Percentiles rank a stretch among this genome's conserved stretches.
phyloP scores from a whole-genome alignment of 2,329 filamentous ascomycete genomes.

The Chrysoporthe cubensis region DNA sequence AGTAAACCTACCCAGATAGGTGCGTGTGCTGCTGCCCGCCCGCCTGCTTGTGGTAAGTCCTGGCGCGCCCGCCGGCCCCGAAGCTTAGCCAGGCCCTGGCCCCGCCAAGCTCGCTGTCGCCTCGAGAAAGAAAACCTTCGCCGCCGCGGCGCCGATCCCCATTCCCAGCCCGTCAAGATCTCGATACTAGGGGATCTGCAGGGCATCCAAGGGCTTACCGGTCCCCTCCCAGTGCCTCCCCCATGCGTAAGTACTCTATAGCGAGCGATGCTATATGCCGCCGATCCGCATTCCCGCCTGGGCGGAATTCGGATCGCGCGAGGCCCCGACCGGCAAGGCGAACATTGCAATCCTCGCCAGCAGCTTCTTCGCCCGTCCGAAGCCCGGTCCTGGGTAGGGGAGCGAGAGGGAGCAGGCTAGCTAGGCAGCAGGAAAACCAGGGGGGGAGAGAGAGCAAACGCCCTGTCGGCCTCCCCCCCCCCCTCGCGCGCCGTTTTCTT shows the following conservation, averaged over 20 bases:
- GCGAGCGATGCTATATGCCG: background rate
- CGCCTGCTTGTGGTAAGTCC: too few species aligned
- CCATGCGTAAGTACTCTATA: too few species aligned
- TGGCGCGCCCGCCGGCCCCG: too few species aligned
- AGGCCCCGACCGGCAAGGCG: background rate
- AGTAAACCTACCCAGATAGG: too few species aligned
- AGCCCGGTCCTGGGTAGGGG: background rate
- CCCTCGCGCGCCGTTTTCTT: conserved; percentile 22
- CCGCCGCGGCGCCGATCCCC: background rate
- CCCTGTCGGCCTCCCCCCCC: conserved; percentile 16
- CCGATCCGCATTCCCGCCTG: background rate
- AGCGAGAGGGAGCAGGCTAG: background rate
- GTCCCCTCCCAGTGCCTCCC: too few species aligned
- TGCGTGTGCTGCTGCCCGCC: too few species aligned
- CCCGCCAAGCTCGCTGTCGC: too few species aligned
- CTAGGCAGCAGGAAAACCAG: conserved; percentile 16
- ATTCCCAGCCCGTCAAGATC: background rate
- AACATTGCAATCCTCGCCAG: background rate
- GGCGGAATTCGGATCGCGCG: conserved; percentile 3
- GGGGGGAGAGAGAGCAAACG: background rate
- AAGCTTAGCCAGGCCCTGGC: too few species aligned
- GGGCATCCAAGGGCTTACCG: background rate
- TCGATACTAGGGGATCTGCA: conserved; percentile 1
- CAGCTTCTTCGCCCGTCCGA: background rate
- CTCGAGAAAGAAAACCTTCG: too few species aligned